Percentiles rank a stretch among this genome's conserved stretches.
These are phyloP conservation scores for Sugiyamaella sp. DNA, from an alignment of 1,139 yeast species.

Conservation along the genomic window DNA sequence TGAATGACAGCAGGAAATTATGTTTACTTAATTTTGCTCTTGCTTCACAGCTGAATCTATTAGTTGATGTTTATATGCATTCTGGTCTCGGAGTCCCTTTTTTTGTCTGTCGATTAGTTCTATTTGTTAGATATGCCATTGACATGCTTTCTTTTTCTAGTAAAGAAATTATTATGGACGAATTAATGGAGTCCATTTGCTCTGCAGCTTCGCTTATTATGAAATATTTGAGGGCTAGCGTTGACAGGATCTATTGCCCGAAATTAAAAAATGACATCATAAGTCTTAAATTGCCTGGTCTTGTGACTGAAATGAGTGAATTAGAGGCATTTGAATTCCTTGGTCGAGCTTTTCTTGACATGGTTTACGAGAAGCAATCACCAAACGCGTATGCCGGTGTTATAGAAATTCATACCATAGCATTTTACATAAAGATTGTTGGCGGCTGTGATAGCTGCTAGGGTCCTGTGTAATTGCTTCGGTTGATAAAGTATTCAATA, in stretches of 20 bases:
- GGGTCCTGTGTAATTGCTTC: background rate
- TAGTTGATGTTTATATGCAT: conserved; percentile 12
- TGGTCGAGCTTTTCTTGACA: conserved; percentile 9
- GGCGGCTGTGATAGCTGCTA: conserved; percentile 7
- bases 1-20: background rate
- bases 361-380: background rate
- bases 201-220: background rate
- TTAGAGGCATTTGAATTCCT: conserved; percentile 11
- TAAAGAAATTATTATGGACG: background rate
- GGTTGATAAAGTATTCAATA: background rate
- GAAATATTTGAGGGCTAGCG: background rate
- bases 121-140: background rate
- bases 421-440: conserved; percentile 12
- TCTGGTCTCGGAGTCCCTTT: conserved; percentile 4
- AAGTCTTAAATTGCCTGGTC: background rate
- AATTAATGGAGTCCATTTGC: background rate
- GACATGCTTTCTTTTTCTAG: background rate
- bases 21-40: conserved; percentile 4
- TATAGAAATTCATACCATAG: conserved; percentile 11
- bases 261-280: conserved; percentile 2
- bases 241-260: background rate
- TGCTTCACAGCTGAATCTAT: background rate
- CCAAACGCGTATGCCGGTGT: conserved; percentile 6
- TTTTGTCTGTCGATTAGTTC: background rate
- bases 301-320: background rate